A percentile compares a stretch with the other conserved stretches of the same genome.
phyloP scores from a whole-genome alignment of 108 stramenopile species.

The Pseudonitzschia multistriata region DNA sequence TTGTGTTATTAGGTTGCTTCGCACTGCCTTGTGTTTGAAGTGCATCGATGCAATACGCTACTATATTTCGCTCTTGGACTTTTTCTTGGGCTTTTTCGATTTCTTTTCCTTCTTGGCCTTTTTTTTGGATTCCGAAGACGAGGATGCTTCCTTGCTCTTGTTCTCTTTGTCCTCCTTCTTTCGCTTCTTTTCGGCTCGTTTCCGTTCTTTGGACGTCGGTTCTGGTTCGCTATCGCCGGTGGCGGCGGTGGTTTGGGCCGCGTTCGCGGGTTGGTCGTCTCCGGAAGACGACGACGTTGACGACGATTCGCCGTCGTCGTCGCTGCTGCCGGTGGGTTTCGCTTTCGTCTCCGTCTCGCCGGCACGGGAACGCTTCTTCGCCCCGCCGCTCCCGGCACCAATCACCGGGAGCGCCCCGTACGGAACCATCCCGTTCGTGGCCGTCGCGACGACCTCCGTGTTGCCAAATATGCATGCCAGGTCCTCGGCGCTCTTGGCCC shows the following conservation, averaged over 20 bases:
- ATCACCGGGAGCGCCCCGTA: not conserved
- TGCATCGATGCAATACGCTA: not conserved
- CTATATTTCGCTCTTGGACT: not conserved
- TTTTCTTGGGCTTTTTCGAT: conserved; percentile 8
- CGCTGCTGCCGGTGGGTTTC: not conserved
- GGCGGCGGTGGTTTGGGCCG: not conserved
- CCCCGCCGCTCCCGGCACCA: not conserved
- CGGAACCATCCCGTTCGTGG: not conserved
- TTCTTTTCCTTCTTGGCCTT: conserved; percentile 11
- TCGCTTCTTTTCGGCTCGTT: conserved; percentile 6
- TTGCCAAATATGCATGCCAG: conserved; percentile 84
- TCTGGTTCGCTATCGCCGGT: not conserved
- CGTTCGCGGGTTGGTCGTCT: not conserved
- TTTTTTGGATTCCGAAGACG: not conserved
- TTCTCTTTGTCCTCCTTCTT: conserved; percentile 5
- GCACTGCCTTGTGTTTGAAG: too few species aligned
- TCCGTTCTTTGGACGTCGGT: not conserved
- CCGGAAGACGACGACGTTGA: not conserved
- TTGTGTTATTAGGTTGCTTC: too few species aligned
- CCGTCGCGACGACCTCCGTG: conserved; percentile 22
- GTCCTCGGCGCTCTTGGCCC: conserved; percentile 58
- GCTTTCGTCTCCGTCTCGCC: not conserved
- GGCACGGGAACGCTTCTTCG: not conserved
- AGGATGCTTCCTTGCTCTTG: not conserved
- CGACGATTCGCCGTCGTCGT: conserved; percentile 1